Base-by-base conservation (phyloP, 1,284 basidiomycete species). In the Ustilago vetiveriae region DNA sequence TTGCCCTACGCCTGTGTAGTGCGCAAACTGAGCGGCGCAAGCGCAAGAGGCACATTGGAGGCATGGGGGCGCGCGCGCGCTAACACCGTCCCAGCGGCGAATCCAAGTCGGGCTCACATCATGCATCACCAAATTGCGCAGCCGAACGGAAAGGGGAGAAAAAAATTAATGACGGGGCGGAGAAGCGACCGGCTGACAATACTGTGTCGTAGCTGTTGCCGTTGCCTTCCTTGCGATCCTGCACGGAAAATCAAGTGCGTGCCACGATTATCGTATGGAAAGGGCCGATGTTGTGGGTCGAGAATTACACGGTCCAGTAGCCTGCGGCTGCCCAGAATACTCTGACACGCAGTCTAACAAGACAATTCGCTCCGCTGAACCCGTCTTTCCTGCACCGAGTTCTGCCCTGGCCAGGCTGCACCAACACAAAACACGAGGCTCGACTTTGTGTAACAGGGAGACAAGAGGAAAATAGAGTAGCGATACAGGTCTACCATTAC, bases 51-150 rank as follows among this genome's bases (percentile, higher is more conserved):
- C n/a, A n/a, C n/a, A 6, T n/a, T 35, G 11, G 2, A 16, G 33
- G 16, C 6, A 35, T 10, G 33, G 13, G 35, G 6, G 35, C 26
- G 45, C 45, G 26, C 26, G 21, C 21, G 8, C 30, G 10, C 26
- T 22, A 2, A 27, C 44, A 27, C 33, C 23, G 22, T 45, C 32
- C 7, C 37, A 24, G 14, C 16, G 23, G 6, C 36, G n/a, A n/a
- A 38, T 17, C 36, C 17, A 33, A 30, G 43, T 26, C 24, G 33
- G 44, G 32, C 40, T 16, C 33, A 26, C n/a, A 26, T 47, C 45
- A 37, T 38, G 45, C 45, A 47, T n/a, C 36, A 27, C 26, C 45
- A 37, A 37, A 47, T 30, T 45, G 44, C 45, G 45, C 45, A 47
- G 45, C 45, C 45, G 45, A 47, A 33, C 29, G n/a, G n/a, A n/a